A percentile compares a stretch with the other conserved stretches of the same genome.
Evolutionary conservation across 2,329 filamentous ascomycete genomes (phyloP).

Genomic region (Penicillium brasilianum): DNA sequence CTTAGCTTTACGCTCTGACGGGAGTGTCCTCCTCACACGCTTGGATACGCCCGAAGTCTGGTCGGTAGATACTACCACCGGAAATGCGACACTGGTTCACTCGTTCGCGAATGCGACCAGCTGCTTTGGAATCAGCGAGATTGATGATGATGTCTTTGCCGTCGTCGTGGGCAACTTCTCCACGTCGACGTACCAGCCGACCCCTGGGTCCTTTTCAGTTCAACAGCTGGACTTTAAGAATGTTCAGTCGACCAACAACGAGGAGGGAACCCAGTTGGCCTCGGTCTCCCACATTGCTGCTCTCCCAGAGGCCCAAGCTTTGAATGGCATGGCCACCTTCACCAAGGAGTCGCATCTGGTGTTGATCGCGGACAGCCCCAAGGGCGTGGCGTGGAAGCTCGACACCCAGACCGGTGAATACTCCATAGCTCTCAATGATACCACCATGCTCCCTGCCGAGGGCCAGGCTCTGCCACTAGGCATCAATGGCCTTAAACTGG

Average conservation of each 20-base stretch:
- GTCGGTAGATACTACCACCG: constrained; percentile 25
- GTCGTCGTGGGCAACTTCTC: constrained; percentile 32
- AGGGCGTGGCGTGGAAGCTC: constrained; percentile 30
- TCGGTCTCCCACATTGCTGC: constrained; percentile 23
- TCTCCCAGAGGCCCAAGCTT: constrained; percentile 24
- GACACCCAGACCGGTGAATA: constrained; percentile 27
- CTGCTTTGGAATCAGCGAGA: constrained; percentile 32
- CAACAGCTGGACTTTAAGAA: constrained; percentile 27
- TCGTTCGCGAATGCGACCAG: constrained; percentile 29
- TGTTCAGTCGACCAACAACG: neutral
- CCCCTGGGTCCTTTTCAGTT: constrained; percentile 25
- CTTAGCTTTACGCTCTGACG: constrained; percentile 25
- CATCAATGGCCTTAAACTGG: constrained; percentile 26
- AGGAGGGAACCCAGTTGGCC: neutral
- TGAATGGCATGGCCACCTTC: constrained; percentile 31
- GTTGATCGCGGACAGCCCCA: constrained; percentile 30
- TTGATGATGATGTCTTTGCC: constrained; percentile 31
- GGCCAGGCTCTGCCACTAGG: constrained; percentile 28
- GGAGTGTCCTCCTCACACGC: constrained; percentile 28
- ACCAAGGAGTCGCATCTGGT: constrained; percentile 24
- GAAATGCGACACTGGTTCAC: constrained; percentile 26
- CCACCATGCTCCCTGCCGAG: constrained; percentile 29
- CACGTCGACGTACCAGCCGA: constrained; percentile 24
- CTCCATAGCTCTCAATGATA: constrained; percentile 26
- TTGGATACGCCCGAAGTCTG: constrained; percentile 31